A percentile compares a stretch with the other conserved stretches of the same genome.
phyloP scores from a whole-genome alignment of 1,284 basidiomycete genomes.

The Boletus coffeatus region DNA sequence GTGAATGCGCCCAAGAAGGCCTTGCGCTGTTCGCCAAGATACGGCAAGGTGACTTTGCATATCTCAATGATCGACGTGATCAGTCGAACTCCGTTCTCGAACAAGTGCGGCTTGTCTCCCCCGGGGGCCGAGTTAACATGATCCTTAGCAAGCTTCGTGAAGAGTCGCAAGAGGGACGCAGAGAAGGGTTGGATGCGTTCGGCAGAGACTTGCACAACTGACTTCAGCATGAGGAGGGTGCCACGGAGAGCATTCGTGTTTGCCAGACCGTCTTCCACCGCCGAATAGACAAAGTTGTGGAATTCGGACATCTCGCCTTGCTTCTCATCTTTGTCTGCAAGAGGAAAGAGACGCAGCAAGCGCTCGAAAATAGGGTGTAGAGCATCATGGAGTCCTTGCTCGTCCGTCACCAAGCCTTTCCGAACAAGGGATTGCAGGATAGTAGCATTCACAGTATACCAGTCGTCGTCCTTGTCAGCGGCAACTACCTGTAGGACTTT shows the following conservation, averaged over 20 bases:
- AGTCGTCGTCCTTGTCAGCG: slow-evolving; percentile 78
- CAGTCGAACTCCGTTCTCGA: slow-evolving; percentile 57
- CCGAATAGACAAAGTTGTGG: slow-evolving; percentile 69
- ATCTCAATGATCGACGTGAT: slow-evolving; percentile 69
- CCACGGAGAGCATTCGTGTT: slow-evolving; percentile 73
- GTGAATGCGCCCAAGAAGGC: slow-evolving; percentile 74
- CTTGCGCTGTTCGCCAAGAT: slow-evolving; percentile 66
- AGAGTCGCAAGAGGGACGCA: slow-evolving; percentile 73
- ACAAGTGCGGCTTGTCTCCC: slow-evolving; percentile 32
- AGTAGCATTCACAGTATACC: slow-evolving; percentile 74
- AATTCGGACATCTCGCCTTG: slow-evolving; percentile 70
- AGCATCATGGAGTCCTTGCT: slow-evolving; percentile 71
- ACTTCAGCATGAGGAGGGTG: slow-evolving; percentile 83
- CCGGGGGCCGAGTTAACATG: slow-evolving; percentile 62
- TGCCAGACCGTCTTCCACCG: slow-evolving; percentile 81
- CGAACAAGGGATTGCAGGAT: slow-evolving; percentile 89
- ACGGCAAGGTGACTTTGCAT: slow-evolving; percentile 57
- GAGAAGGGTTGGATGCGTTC: slow-evolving; percentile 85
- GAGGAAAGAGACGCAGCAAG: slow-evolving; percentile 79
- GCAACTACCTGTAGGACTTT: slow-evolving; percentile 89
- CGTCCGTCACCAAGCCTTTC: slow-evolving; percentile 81
- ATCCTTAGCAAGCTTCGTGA: slow-evolving; percentile 86
- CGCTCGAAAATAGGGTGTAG: slow-evolving; percentile 84
- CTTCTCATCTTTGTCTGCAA: slow-evolving; percentile 77
- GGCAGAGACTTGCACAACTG: slow-evolving; percentile 80